Base-by-base conservation (phyloP, 2,329 filamentous ascomycete genomes). In the Alternaria gaisen region DNA sequence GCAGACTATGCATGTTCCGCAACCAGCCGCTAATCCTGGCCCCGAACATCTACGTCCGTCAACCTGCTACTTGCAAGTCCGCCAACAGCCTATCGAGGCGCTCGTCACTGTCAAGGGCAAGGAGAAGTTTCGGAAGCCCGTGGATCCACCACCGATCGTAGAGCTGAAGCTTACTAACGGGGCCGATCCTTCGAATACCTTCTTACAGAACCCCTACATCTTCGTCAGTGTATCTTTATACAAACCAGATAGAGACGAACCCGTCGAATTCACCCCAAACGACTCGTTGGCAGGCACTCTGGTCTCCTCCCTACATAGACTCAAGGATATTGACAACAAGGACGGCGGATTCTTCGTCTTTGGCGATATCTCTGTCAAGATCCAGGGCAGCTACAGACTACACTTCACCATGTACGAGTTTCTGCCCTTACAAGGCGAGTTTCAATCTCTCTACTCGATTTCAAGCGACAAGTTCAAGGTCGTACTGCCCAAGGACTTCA, bases 301-400 rank as follows among this genome's bases (percentile, higher is more conserved):
- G 42, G 90, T 91, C 5, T 96, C 93, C 2, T 96, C 93, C 9
- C 83, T 95, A 50, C 91, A 96, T 77, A 86, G 91, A 55, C 81
- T 96, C 55, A 94, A 95, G 77, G 91, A 96, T 74, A 84, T 87
- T 3, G 85, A 90, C 71, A 93, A 93, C 72, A 83, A 82, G 60
- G 92, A 95, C 77, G 91, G 91, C 11, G 92, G 90, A 1, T 96
- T 93, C 80, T 97, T 97, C 72, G 90, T 97, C n/a, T 97, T 96
- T 78, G 91, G 91, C 5, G 93, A 97, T 77, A 83, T 97, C 22
- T 95, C 92, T 0, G 88, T 94, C 61, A 90, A 90, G 73, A 83
- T 88, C 24, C 87, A 91, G 70, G 93, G 93, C 30, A 84, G 83
- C 20, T 94, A 89, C 74, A 85, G 89, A 36, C 84, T 97, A 40